Base-by-base conservation (phyloP, 202 grass and related monocot genomes). In the Sporobolus alterniflorus region DNA sequence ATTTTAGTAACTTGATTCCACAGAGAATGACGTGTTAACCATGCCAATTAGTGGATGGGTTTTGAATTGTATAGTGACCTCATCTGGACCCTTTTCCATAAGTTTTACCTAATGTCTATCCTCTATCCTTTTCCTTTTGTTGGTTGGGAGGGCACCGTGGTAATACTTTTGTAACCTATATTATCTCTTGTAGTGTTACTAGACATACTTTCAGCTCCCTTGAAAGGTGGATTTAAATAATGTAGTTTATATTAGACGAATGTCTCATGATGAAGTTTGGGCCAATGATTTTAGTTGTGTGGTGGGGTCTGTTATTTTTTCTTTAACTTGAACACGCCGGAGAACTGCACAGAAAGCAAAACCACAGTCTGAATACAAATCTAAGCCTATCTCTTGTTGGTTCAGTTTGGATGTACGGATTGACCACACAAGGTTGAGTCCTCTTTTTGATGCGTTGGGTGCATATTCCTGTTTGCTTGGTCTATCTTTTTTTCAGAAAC, bases 31-130 rank as follows among this genome's bases (percentile, higher is more conserved):
- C 62, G 41, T 69, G 10, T 65, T 75, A 60, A 44, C 48, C 41
- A 89, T 64, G 31, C n/a, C 4, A 41, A 18, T 83, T 36, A 49
- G 54, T 76, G 49, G 44, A 42, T 74, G 78, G 59, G 67, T 78
- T 40, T 54, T 25, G 25, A 31, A 43, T 29, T 43, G 49, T 68
- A 5, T 69, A 59, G 9, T 26, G 36, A 24, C 65, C 48, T 43
- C 72, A 17, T 33, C 54, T 64, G 42, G 21, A 64, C 1, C 42
- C 62, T 77, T 50, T 67, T 11, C 56, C 65, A 28, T 32, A 63
- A n/a, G 22, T 71, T 50, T 50, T 24, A 0, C 21, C 67, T 56
- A 41, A 6, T 67, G 16, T 73, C 60, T n/a, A n/a, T 31, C 26
- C 7, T n/a, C n/a, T n/a, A n/a, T n/a, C 21, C 68, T 33, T 69